Base-by-base conservation (phyloP, 129 eudicot species). In the Sambucus nigra region DNA sequence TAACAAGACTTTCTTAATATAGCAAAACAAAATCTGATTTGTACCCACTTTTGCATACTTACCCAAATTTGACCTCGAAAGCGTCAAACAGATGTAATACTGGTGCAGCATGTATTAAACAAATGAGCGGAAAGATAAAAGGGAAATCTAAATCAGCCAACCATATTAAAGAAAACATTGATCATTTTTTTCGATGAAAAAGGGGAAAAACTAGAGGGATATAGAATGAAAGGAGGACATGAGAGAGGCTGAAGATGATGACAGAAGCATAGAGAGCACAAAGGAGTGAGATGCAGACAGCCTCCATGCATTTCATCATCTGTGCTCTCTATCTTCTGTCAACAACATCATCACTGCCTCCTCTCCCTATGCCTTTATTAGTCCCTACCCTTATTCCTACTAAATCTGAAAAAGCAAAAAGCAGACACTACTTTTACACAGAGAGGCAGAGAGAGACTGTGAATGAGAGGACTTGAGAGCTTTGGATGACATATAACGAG, bases 301-400 rank as follows among this genome's bases (percentile, higher is more conserved):
- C n/a, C n/a, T n/a, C 38, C 39, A 24, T 65, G 70, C 55, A 65
- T 23, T 65, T 65, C 63, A 65, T 65, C 63, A 47, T 65, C 70
- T 54, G 70, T 65, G 70, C 70, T 65, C 70, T 54, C 70, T 65
- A 65, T 65, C 70, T 65, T 65, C 70, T 65, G 70, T 65, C 70
- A 65, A 65, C 70, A 65, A 26, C 33, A 50, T 50, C 68, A 65
- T 55, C 70, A 26, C 55, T 54, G 24, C 47, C 16, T 14, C 12
- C 1, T 5, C 35, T 50, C 25, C 68, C 32, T 5, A 3, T 26
- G 33, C 22, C 47, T 45, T 17, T n/a, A 45, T 45, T 45, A 16
- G 1, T 47, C 7, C 7, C 23, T 47, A 19, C 52, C 52, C 48
- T 17, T 0, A 16, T 9, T 26, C 3, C 20, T 25, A 25, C 7